Conservation (phyloP, 2,329 filamentous ascomycete species). For the Helicocarpus griseus region DNA sequence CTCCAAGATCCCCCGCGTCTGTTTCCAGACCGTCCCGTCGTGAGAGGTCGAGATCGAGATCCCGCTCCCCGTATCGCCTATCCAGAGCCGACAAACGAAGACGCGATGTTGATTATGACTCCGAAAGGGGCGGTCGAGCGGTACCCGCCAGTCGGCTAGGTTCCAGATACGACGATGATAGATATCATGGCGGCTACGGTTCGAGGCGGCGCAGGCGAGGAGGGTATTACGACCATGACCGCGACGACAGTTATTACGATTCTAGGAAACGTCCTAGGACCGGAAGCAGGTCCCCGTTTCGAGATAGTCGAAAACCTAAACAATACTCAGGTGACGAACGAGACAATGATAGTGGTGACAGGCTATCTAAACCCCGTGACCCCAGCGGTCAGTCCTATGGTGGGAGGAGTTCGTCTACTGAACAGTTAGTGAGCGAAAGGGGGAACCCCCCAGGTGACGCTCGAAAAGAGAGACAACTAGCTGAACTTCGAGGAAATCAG, state of each 20-base stretch:
- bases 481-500: slow-evolving; percentile 59
- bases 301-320: slow-evolving; percentile 28
- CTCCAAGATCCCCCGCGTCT: slow-evolving; percentile 42
- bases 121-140: slow-evolving; percentile 25
- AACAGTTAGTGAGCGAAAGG: slow-evolving; percentile 56
- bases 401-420: slow-evolving; percentile 43
- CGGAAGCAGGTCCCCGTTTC: slow-evolving; percentile 41
- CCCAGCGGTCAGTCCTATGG: slow-evolving; percentile 16
- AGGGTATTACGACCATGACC: slow-evolving; percentile 42
- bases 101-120: slow-evolving; percentile 28
- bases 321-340: slow-evolving; percentile 29
- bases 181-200: slow-evolving; percentile 24
- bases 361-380: slow-evolving; percentile 21
- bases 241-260: slow-evolving; percentile 33
- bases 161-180: slow-evolving; percentile 33
- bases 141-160: slow-evolving; percentile 23
- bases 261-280: slow-evolving; percentile 49
- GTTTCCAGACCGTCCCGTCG: slow-evolving; percentile 50
- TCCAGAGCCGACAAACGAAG: slow-evolving; percentile 33
- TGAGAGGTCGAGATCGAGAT: slow-evolving; percentile 43
- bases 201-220: neutral
- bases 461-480: slow-evolving; percentile 51
- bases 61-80: slow-evolving; percentile 34
- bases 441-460: slow-evolving; percentile 50
- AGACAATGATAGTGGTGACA: slow-evolving; percentile 21